Evolutionary conservation across 345 rosid species (phyloP).

Genomic region (Carallia brachiata): DNA sequence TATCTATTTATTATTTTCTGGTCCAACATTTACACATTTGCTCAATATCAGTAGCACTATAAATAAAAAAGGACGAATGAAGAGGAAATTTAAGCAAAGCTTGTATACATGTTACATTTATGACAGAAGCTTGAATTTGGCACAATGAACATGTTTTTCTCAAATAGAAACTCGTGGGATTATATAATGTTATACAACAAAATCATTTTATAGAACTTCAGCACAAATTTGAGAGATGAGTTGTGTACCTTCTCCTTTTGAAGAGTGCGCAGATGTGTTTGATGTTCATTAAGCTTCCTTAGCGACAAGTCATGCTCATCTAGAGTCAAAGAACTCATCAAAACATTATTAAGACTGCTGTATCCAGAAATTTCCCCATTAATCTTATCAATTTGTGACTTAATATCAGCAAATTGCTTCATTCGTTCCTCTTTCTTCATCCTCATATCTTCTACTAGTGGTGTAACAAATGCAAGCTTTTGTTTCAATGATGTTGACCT

Average conservation of each 20-base stretch:
- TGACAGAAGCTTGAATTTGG: too few species aligned
- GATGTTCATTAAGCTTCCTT: slow-evolving; percentile 80
- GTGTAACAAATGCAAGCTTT: slow-evolving; percentile 71
- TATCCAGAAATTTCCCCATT: slow-evolving; percentile 78
- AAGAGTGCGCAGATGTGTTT: slow-evolving; percentile 70
- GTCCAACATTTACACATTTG: too few species aligned
- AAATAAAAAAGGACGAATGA: too few species aligned
- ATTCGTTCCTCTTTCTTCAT: slow-evolving; percentile 73
- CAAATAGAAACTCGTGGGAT: too few species aligned
- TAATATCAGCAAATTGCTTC: slow-evolving; percentile 72
- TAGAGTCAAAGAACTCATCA: slow-evolving; percentile 43
- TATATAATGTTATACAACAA: neutral
- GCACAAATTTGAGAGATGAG: neutral
- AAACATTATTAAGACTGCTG: slow-evolving; percentile 35
- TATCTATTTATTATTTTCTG: too few species aligned
- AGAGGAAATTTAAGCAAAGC: too few species aligned
- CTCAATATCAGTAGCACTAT: too few species aligned
- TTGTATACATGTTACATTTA: too few species aligned
- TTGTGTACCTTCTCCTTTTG: slow-evolving; percentile 81
- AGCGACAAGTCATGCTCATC: slow-evolving; percentile 80
- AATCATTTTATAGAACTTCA: neutral
- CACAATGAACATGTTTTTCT: too few species aligned
- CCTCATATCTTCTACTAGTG: slow-evolving; percentile 75
- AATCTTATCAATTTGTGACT: slow-evolving; percentile 76
- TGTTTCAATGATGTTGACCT: slow-evolving; percentile 60